Evolutionary conservation across 805 yeast genomes (phyloP).

Genomic region (Torulaspora microellipsoides): DNA sequence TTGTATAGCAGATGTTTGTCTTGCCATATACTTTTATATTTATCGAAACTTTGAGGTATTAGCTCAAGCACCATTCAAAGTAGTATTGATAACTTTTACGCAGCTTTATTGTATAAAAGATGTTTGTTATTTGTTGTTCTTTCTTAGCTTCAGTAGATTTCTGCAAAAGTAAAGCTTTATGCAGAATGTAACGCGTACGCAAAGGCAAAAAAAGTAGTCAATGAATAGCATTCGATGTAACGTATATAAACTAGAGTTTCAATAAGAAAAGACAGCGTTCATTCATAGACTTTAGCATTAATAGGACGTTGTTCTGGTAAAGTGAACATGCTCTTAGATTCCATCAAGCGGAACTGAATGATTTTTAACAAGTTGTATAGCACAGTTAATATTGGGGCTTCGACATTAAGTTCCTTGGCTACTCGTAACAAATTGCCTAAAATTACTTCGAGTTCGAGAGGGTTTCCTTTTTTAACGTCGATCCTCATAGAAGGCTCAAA

Average conservation of each 20-base stretch:
- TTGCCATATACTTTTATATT: no score
- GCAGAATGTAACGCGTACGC: no score
- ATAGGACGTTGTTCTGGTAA: conserved; percentile 44
- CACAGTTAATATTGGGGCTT: conserved; percentile 55
- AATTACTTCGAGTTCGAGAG: conserved; percentile 67
- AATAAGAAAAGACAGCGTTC: not conserved
- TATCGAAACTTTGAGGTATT: conserved; percentile 1
- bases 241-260: not conserved
- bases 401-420: conserved; percentile 44
- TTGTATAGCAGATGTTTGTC: not conserved
- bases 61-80: not conserved
- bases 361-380: conserved; percentile 57
- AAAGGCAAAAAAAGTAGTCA: not conserved
- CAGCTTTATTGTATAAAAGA: not conserved
- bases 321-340: conserved; percentile 43
- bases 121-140: not conserved
- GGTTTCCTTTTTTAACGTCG: conserved; percentile 60
- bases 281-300: not conserved
- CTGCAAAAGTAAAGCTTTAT: not conserved
- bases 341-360: conserved; percentile 59
- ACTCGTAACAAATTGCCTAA: conserved; percentile 58
- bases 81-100: not conserved
- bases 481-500: conserved; percentile 72
- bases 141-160: not conserved
- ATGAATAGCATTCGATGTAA: not conserved